Evolutionary conservation across 2,329 filamentous ascomycete genomes (phyloP).

Genomic region (Escovopsis weberi): DNA sequence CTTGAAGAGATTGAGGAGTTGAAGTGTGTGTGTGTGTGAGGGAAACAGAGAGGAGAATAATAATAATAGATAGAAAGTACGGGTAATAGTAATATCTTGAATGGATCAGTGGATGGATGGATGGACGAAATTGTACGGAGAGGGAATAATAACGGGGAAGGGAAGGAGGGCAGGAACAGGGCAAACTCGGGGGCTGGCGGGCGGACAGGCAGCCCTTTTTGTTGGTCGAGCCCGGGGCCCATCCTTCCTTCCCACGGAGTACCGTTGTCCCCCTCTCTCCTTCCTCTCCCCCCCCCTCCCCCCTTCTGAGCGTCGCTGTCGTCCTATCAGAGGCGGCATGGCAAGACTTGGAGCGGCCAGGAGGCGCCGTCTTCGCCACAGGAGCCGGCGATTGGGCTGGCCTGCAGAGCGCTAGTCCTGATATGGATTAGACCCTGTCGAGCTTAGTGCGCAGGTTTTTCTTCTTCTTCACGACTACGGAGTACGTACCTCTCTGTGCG

Average conservation of each 20-base stretch:
- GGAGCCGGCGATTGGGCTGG: constrained; percentile 17
- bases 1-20: too few relatives aligned
- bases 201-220: constrained; percentile 14
- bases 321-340: constrained; percentile 22
- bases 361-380: constrained; percentile 18
- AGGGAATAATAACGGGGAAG: too few relatives aligned
- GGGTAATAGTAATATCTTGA: too few relatives aligned
- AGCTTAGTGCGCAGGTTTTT: background rate
- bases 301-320: constrained; percentile 7
- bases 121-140: too few relatives aligned
- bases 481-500: background rate
- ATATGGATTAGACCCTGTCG: background rate
- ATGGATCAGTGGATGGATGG: too few relatives aligned
- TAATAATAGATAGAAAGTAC: too few relatives aligned
- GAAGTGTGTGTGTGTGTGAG: too few relatives aligned
- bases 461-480: background rate
- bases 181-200: constrained; percentile 9
- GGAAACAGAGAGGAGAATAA: too few relatives aligned
- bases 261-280: too few relatives aligned
- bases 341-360: constrained; percentile 8
- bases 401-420: constrained; percentile 8
- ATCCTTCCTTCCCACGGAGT: too few relatives aligned
- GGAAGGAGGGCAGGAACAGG: constrained; percentile 5
- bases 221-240: constrained; percentile 15
- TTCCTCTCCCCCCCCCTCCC: background rate